Evolutionary conservation across 2,329 filamentous ascomycete species (phyloP).

Genomic region (Westerdykella ornata): DNA sequence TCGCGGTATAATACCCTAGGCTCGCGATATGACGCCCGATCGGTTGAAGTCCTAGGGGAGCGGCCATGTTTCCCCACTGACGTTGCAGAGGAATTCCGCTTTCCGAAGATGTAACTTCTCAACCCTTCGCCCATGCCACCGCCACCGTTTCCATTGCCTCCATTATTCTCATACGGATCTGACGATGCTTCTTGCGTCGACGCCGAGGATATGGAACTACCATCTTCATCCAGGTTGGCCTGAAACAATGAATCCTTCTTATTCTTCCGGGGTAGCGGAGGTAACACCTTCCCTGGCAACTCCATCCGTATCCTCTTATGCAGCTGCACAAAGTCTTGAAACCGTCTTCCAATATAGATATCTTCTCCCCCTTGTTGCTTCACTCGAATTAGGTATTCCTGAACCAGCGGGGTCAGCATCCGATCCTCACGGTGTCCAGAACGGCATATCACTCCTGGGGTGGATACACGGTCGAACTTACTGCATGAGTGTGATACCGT

Average conservation of each 20-base stretch:
- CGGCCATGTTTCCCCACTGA: conserved; percentile 26
- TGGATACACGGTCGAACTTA: conserved; percentile 42
- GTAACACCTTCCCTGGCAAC: conserved; percentile 82
- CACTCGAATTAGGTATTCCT: conserved; percentile 87
- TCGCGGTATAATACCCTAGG: conserved; percentile 70
- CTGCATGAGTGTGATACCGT: conserved; percentile 83
- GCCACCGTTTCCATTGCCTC: neutral
- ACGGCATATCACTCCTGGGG: conserved; percentile 1
- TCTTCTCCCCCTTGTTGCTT: conserved; percentile 70
- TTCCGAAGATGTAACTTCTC: conserved; percentile 40
- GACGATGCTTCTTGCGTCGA: conserved; percentile 57
- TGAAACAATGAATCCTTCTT: conserved; percentile 63
- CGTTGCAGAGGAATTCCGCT: conserved; percentile 37
- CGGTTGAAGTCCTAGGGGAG: conserved; percentile 31
- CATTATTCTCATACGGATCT: conserved; percentile 31
- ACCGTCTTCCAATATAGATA: conserved; percentile 74
- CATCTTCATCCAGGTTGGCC: conserved; percentile 55
- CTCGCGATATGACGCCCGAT: conserved; percentile 25
- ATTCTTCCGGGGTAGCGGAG: conserved; percentile 85
- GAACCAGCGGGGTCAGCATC: neutral
- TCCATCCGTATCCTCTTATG: conserved; percentile 75
- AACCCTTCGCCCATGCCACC: conserved; percentile 33
- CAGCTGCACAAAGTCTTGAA: conserved; percentile 77
- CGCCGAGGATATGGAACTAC: conserved; percentile 70
- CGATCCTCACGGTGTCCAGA: neutral